phyloP scores from a whole-genome alignment of 306 rosid genomes.

The Ochetophila trinervis region DNA sequence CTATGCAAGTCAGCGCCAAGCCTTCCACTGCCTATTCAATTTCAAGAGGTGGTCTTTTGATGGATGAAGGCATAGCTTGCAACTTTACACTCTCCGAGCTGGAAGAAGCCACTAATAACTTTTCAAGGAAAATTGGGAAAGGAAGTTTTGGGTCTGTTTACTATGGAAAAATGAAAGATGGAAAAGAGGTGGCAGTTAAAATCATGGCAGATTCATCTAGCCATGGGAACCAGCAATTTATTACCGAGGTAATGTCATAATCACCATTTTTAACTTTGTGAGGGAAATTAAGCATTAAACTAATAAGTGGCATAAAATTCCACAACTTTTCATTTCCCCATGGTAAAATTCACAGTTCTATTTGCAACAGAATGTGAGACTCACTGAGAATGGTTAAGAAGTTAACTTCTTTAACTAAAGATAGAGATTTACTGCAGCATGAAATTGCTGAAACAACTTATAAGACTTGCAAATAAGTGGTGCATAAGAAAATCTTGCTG shows the following conservation, averaged over 20 bases:
- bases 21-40: conserved; percentile 59
- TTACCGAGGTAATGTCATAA: conserved; percentile 58
- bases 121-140: conserved; percentile 71
- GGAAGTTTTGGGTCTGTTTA: conserved; percentile 98
- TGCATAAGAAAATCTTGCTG: background rate
- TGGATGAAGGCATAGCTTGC: conserved; percentile 86
- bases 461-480: background rate
- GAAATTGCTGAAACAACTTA: too few relatives aligned
- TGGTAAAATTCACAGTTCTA: too few relatives aligned
- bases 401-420: too few relatives aligned
- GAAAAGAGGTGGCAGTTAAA: conserved; percentile 96
- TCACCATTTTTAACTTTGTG: conserved; percentile 4
- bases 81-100: conserved; percentile 64
- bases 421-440: too few relatives aligned
- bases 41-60: conserved; percentile 51
- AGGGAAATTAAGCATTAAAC: too few relatives aligned
- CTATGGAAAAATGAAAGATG: conserved; percentile 93
- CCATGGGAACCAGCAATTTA: conserved; percentile 82
- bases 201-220: conserved; percentile 77
- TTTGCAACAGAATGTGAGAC: too few relatives aligned
- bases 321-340: too few relatives aligned
- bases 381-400: too few relatives aligned
- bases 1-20: conserved; percentile 52
- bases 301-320: too few relatives aligned
- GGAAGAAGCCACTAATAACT: conserved; percentile 73